Base-by-base conservation (phyloP, 306 rosid species). In the Potentilla sterilis region DNA sequence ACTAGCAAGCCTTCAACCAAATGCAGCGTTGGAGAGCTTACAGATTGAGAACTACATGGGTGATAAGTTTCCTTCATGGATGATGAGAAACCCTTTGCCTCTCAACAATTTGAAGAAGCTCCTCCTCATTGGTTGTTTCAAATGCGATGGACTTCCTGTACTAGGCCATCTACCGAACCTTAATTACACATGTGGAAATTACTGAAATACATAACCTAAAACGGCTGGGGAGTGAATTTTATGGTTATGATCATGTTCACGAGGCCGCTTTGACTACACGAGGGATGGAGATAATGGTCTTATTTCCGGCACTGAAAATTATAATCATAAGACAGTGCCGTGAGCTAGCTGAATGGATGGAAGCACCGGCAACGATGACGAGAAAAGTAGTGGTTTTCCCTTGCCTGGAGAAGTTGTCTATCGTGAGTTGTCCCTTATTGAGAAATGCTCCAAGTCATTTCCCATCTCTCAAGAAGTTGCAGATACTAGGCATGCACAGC, bases 301-400 rank as follows among this genome's bases (percentile, higher is more conserved):
- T 64, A 10, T 64, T 64, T 64, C 46, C 46, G 18, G 44, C 69
- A 35, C 7, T 64, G 69, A 37, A 64, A 64, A 64, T 15, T 9
- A 18, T 38, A 64, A 0, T 0, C 37, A 35, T 64, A 18, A 0
- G 0, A 0, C 0, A 0, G 3, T 64, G 69, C 28, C 0, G 0
- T 3, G 24, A 18, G 43, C 69, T 64, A 66, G 19, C 4, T 40
- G 70, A 66, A 66, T 66, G 70, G 70, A 40, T 9, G 47, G 70
- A 66, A n/a, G 70, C 28, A n/a, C 48, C 46, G 0, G 9, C 40
- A 15, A 9, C 4, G 7, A 18, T 40, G 46, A 1, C 48, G 9
- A 0, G 15, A 9, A 6, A 62, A 5, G 21, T 32, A 12, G 0
- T 10, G 28, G 49, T 40, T 32, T 66, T 66, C 40, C 69, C 69